Conservation (phyloP, 306 rosid species). For the Luffa aegyptiaca region DNA sequence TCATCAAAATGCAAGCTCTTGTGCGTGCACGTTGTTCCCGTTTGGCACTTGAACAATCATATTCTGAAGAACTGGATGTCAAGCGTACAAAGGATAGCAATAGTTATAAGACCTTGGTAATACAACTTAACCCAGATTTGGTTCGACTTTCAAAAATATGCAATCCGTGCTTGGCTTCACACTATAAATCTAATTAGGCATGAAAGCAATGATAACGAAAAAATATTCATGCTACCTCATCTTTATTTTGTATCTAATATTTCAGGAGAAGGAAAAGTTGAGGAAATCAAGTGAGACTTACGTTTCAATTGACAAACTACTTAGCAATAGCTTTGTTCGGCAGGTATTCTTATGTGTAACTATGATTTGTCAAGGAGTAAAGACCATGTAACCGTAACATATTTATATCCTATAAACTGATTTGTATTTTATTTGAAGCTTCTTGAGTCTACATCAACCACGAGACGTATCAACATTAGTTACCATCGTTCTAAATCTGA, state of each 20-base stretch:
- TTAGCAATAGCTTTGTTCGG: constrained; percentile 57
- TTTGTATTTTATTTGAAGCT: constrained; percentile 28
- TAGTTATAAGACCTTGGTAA: constrained; percentile 36
- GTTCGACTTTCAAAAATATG: background rate
- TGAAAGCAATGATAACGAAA: background rate
- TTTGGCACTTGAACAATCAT: constrained; percentile 14
- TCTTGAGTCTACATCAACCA: constrained; percentile 59
- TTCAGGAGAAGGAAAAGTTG: constrained; percentile 38
- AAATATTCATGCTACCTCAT: background rate
- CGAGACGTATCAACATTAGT: constrained; percentile 48
- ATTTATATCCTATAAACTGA: background rate
- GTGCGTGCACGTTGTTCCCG: constrained; percentile 60
- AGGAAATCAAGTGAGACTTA: constrained; percentile 23
- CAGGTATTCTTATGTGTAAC: constrained; percentile 38
- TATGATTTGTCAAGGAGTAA: background rate
- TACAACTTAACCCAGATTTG: constrained; percentile 9
- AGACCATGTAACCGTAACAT: background rate
- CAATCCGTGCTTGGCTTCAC: background rate
- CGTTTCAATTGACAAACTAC: constrained; percentile 60
- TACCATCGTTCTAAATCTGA: constrained; percentile 67
- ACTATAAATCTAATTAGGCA: background rate
- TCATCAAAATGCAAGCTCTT: constrained; percentile 70
- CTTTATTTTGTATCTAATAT: background rate
- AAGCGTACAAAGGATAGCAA: constrained; percentile 15
- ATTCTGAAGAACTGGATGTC: constrained; percentile 20